Base-by-base conservation (phyloP, 2,329 filamentous ascomycete species). In the Seiridium cupressi region DNA sequence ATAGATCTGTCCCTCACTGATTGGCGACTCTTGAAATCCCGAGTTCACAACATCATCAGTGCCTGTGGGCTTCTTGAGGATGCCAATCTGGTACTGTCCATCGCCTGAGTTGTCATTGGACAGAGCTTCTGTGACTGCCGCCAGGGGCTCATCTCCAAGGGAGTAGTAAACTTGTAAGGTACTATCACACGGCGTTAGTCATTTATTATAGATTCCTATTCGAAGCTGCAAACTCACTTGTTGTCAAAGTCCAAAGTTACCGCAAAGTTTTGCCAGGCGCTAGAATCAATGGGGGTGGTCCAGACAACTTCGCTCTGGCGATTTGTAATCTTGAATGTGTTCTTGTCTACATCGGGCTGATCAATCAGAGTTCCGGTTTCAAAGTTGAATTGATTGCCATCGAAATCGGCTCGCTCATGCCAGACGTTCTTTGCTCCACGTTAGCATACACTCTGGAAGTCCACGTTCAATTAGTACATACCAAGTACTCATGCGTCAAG, bases 211-310 rank as follows among this genome's bases (percentile, higher is more conserved):
- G 38, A 31, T 3, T 7, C 18, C 18, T 8, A 7, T 18, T 46
- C 18, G 13, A 42, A 31, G n/a, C 35, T 11, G 58, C 57, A 34
- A 59, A 67, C 79, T 62, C 71, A 85, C 82, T 86, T 86, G 64
- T 80, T 76, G 46, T 69, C 69, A 64, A 83, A 87, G 67, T 87
- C 80, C 18, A 86, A 70, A 8, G 78, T 82, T 44, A 86, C 66
- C 26, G 82, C 85, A 74, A 87, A 87, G 72, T 87, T 87, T 69
- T 88, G 84, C 84, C 84, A 87, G 18, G 76, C 75, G 40, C 70
- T 73, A 35, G 70, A 65, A 46, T 80, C 77, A 49, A 85, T 71
- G 4, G 74, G 69, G 10, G 74, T 76, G 34, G 72, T 74, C 74
- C 75, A 79, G 44, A 79, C 68, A 66, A 74, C 66, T 51, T 67